Evolutionary conservation across 371 early-diverging fungal species (phyloP).

Genomic region (Rhizomucor miehei): DNA sequence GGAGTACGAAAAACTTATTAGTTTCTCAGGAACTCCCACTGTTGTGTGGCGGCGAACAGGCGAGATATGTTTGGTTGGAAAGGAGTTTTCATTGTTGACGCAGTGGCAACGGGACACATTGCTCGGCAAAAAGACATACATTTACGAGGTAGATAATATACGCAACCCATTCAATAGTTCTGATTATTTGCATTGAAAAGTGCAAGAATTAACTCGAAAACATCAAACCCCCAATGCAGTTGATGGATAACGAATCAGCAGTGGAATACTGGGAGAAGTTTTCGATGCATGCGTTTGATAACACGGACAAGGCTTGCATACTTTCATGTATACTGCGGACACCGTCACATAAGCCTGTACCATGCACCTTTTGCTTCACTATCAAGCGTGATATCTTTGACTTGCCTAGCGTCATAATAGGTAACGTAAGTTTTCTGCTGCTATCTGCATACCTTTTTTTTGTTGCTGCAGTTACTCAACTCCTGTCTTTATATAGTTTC

Average conservation of each 20-base stretch:
- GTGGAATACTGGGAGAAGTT: conserved; percentile 94
- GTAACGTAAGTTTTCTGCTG: conserved; percentile 47
- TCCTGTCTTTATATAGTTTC: not conserved
- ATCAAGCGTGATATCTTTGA: conserved; percentile 92
- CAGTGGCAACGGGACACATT: conserved; percentile 81
- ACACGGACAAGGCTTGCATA: conserved; percentile 79
- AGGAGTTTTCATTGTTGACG: conserved; percentile 87
- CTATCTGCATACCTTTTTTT: not conserved
- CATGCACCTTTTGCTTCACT: conserved; percentile 89
- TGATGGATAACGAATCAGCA: conserved; percentile 87
- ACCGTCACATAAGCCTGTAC: conserved; percentile 63
- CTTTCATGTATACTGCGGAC: conserved; percentile 71
- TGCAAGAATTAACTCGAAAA: no score
- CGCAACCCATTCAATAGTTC: conserved; percentile 3
- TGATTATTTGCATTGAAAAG: no score
- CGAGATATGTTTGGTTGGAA: conserved; percentile 87
- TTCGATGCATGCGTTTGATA: conserved; percentile 86
- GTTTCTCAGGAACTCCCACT: conserved; percentile 93
- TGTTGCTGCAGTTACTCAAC: not conserved
- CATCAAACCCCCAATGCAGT: no score
- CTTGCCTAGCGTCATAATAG: conserved; percentile 83
- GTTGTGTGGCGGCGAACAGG: conserved; percentile 94
- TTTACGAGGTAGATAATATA: conserved; percentile 66
- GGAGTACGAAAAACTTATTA: conserved; percentile 90
- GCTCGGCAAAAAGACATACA: conserved; percentile 69